A percentile compares a stretch with the other conserved stretches of the same genome.
phyloP scores from a whole-genome alignment of 1,139 yeast genomes.

The Magnusiomyces paraingens region DNA sequence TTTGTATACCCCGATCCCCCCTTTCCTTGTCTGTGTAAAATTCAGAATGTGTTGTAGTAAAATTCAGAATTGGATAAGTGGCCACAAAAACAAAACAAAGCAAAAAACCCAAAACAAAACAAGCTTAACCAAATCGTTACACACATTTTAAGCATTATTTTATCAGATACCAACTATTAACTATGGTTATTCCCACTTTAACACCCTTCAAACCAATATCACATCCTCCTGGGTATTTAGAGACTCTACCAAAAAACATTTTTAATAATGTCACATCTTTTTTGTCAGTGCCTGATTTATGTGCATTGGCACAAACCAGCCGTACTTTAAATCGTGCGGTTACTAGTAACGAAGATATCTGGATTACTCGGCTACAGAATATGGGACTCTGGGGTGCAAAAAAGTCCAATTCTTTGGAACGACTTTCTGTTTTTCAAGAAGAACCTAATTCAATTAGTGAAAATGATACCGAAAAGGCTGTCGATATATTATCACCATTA shows the following conservation, averaged over 20 bases:
- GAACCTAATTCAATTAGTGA: not conserved
- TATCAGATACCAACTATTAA: not conserved
- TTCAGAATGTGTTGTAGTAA: no score
- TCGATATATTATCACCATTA: constrained; percentile 6
- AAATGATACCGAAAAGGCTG: constrained; percentile 8
- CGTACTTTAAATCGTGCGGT: not conserved
- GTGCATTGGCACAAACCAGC: constrained; percentile 3
- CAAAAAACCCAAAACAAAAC: constrained; percentile 1
- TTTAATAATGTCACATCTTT: not conserved
- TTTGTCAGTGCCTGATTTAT: constrained; percentile 1
- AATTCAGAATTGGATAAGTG: not conserved
- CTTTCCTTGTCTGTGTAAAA: no score
- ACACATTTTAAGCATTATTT: not conserved
- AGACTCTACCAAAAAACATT: not conserved
- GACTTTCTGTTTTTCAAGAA: not conserved
- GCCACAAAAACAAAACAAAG: constrained; percentile 6
- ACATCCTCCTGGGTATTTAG: not conserved
- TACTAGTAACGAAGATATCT: constrained; percentile 35
- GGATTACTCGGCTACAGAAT: constrained; percentile 45
- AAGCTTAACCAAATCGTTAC: not conserved
- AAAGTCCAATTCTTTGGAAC: not conserved
- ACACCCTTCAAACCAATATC: not conserved
- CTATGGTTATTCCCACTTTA: not conserved
- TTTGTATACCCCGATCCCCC: no score
- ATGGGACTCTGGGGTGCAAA: constrained; percentile 45